Evolutionary conservation across 768 basidiomycete genomes (phyloP), one percentile per base, ranked within the genome.

Genomic region (Psilocybe sp.): DNA sequence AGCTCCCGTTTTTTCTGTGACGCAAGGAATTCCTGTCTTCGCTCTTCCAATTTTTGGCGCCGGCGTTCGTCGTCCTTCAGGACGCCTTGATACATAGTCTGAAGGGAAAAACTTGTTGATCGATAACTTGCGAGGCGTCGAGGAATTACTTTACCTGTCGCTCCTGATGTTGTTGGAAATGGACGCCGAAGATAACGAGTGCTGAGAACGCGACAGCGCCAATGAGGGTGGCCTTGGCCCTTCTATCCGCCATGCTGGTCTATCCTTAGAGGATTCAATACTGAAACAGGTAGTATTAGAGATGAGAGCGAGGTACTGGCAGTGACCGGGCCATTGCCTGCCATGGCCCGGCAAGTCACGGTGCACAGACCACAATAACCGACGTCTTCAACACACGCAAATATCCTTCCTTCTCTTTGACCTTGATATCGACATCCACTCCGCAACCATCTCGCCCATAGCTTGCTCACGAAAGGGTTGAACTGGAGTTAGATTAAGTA

Each of bases 31-130:
- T 81, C 86, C 51, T 75, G 79, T 64, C 86, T 79, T 53, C 85
- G 76, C 65, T 83, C 79, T 42, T 57, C 75, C 79, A 80, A 79
- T 69, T 92, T 93, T 60, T 84, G 79, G 59, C 67, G 73, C 52
- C 88, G 74, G 19, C 92, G 84, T 59, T 84, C 89, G 60, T 98
- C 95, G 63, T 97, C 94, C 45, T 84, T 81, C 40, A 96, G 61
- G 2, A 97, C 95, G 19, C 94, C 94, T 62, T 86, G 76, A 63
- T 89, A 96, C 94, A 97, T 97, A 23, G 72, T 84, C 94, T 98
- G 52, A 23, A 41, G 19, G 18, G 13, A 36, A 49, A 34, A 18
- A 15, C 55, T 53, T 54, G 52, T 23, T 35, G 15, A n/a, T 18
- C 46, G 33, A 20, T 18, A 40, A 32, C 31, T 31, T 12, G 32